These are phyloP conservation scores for Physaria fendleri DNA, from an alignment of 345 rosid genomes.

Conservation along the genomic window DNA sequence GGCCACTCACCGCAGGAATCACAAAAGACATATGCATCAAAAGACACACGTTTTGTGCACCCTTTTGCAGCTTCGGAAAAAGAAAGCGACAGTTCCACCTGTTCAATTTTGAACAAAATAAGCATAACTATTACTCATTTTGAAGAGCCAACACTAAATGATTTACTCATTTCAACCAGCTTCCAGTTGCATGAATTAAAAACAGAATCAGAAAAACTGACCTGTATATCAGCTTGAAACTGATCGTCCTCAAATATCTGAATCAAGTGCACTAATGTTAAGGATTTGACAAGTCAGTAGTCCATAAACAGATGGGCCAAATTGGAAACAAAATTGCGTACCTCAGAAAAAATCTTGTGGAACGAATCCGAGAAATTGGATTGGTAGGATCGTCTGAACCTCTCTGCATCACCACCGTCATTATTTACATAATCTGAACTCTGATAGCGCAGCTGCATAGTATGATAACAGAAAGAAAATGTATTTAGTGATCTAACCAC, in stretches of 20 bases:
- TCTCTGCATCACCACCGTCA: slow-evolving; percentile 46
- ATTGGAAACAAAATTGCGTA: slow-evolving; percentile 19
- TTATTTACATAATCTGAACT: slow-evolving; percentile 43
- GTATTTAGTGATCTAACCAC: background rate
- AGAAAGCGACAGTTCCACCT: slow-evolving; percentile 73
- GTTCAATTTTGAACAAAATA: slow-evolving; percentile 22
- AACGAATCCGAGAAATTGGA: slow-evolving; percentile 82
- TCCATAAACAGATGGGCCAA: background rate
- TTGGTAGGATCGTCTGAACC: slow-evolving; percentile 43
- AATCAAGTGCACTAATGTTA: slow-evolving; percentile 21
- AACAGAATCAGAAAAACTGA: slow-evolving; percentile 24
- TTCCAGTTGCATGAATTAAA: slow-evolving; percentile 3
- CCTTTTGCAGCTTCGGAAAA: slow-evolving; percentile 82
- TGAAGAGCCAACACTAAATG: background rate
- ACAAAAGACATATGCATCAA: slow-evolving; percentile 73
- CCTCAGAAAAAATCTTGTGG: slow-evolving; percentile 86
- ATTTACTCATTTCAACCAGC: slow-evolving; percentile 9
- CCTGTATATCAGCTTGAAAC: slow-evolving; percentile 66
- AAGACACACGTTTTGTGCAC: slow-evolving; percentile 66
- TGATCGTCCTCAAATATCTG: slow-evolving; percentile 73
- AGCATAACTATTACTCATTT: slow-evolving; percentile 2
- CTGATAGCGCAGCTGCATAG: slow-evolving; percentile 36
- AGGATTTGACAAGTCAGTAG: slow-evolving; percentile 15
- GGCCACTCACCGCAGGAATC: slow-evolving; percentile 70
- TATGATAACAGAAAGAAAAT: slow-evolving; percentile 5